Conservation (phyloP, 345 rosid genomes). For the Arabidopsis thaliana region TAIR10.1 NC_003070.9:589001-589500, state of each 20-base stretch:
- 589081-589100: constrained; percentile 64
- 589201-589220: constrained; percentile 67
- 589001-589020: constrained; percentile 62
- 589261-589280: constrained; percentile 1
- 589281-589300: neutral
- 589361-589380: constrained; percentile 33
- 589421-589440: constrained; percentile 39
- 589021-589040: constrained; percentile 80
- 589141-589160: constrained; percentile 59
- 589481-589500: constrained; percentile 34
- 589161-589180: constrained; percentile 84
- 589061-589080: constrained; percentile 39
- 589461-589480: constrained; percentile 41
- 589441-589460: constrained; percentile 34
- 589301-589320: neutral
- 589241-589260: neutral
- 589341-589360: neutral
- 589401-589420: constrained; percentile 37
- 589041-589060: constrained; percentile 72
- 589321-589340: neutral
- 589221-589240: constrained; percentile 53
- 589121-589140: constrained; percentile 64
- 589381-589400: constrained; percentile 36
- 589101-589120: constrained; percentile 90
- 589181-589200: constrained; percentile 63